phyloP scores from a whole-genome alignment of 1,139 yeast genomes.

The Nakaseomyces sp. region DNA sequence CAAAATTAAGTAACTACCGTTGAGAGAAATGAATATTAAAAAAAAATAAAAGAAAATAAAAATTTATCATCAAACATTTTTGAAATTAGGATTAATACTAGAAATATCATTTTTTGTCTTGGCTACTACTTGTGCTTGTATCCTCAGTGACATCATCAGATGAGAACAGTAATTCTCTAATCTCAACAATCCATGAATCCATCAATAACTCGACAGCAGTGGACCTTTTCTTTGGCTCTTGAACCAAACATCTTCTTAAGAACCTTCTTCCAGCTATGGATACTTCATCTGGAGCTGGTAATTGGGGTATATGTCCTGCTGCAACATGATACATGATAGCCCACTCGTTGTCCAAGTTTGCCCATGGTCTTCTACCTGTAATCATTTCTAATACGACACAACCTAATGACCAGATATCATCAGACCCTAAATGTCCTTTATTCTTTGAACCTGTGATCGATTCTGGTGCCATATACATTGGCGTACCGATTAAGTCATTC shows the following conservation, averaged over 20 bases:
- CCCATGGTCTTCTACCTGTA: constrained; percentile 80
- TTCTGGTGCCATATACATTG: constrained; percentile 99
- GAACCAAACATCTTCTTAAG: constrained; percentile 67
- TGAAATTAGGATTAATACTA: too few species aligned
- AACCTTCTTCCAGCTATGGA: constrained; percentile 66
- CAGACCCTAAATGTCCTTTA: constrained; percentile 59
- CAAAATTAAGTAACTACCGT: too few species aligned
- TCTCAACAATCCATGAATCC: constrained; percentile 85
- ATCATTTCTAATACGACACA: constrained; percentile 79
- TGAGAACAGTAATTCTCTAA: constrained; percentile 61
- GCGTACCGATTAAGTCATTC: constrained; percentile 76
- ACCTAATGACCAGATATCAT: constrained; percentile 79
- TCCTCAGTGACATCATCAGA: constrained; percentile 5
- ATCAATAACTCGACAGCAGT: constrained; percentile 75
- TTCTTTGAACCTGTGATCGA: constrained; percentile 70
- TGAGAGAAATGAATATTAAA: too few species aligned
- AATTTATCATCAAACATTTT: too few species aligned
- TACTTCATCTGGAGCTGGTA: constrained; percentile 73
- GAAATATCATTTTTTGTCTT: background rate
- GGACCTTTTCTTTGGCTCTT: constrained; percentile 72
- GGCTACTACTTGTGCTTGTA: background rate
- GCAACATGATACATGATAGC: constrained; percentile 98
- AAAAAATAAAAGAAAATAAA: too few species aligned
- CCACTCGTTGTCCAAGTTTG: constrained; percentile 92
- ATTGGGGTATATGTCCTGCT: constrained; percentile 83